phyloP scores from a whole-genome alignment of 139 green algal species.

The Coelastrella sp. region DNA sequence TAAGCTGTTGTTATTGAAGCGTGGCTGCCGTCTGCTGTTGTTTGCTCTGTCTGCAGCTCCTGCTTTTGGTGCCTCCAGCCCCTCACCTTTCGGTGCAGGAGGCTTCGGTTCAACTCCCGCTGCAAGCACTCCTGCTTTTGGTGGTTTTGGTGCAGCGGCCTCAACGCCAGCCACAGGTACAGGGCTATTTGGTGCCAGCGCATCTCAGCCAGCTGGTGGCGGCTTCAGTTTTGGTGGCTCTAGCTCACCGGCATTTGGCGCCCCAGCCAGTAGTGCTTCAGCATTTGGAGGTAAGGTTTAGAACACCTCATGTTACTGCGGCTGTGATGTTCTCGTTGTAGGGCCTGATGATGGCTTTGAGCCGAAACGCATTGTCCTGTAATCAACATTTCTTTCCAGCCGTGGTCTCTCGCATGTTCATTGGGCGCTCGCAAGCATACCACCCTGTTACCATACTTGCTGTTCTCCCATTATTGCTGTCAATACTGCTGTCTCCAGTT shows the following conservation, averaged over 20 bases:
- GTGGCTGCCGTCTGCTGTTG: neutral
- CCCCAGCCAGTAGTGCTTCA: neutral
- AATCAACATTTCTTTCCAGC: too few species aligned
- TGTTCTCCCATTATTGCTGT: too few species aligned
- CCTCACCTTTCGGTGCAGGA: slow-evolving; percentile 27
- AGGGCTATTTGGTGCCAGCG: neutral
- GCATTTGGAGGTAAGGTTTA: neutral
- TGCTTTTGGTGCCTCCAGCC: slow-evolving; percentile 37
- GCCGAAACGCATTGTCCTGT: too few species aligned
- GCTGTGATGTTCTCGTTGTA: too few species aligned
- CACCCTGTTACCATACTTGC: too few species aligned
- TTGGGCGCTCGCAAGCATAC: too few species aligned
- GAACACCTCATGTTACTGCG: too few species aligned
- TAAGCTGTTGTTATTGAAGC: too few species aligned
- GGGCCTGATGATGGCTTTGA: too few species aligned
- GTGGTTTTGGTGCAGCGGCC: slow-evolving; percentile 38
- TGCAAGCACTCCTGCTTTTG: slow-evolving; percentile 48
- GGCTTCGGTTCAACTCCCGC: slow-evolving; percentile 36
- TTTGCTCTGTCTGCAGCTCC: slow-evolving; percentile 26
- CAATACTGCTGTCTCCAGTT: too few species aligned
- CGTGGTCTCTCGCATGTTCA: too few species aligned
- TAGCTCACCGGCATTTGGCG: neutral
- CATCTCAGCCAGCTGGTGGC: neutral
- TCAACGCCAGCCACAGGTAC: neutral
- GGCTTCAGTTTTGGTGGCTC: neutral